Base-by-base conservation (phyloP, 441 rosid genomes). In the Biscutella laevigata region DNA sequence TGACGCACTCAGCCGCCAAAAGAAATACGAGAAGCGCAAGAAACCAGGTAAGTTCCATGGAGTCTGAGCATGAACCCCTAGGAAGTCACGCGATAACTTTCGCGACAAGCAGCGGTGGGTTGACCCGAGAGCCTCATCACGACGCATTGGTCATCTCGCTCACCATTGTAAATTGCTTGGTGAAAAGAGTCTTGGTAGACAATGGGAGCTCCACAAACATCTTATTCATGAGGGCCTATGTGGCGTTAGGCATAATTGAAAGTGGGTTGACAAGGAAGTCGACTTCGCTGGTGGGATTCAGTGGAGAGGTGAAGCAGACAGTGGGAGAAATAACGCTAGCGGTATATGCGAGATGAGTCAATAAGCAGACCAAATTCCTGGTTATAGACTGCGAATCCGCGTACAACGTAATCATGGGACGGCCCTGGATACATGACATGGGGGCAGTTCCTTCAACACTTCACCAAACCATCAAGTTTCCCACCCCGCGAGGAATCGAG, bases 21-120 rank as follows among this genome's bases (percentile, higher is more conserved):
- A 7, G 34, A 3, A 37, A 16, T 1, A 37, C 12, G 0, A 37
- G n/a, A 8, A 11, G 6, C 1, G 9, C 8, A 0, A 37, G 0
- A 4, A 0, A 0, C 1, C 15, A 0, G 2, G n/a, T 0, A 1
- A 7, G 0, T 0, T 5, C 0, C 5, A 4, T 4, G 2, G n/a
- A 2, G 4, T 10, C 7, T 1, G 41, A 4, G 0, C 12, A 0
- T 3, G 0, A 3, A 3, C 9, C 0, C n/a, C n/a, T n/a, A n/a
- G n/a, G n/a, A n/a, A n/a, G n/a, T n/a, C n/a, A n/a, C n/a, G n/a
- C n/a, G n/a, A 36, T 36, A 3, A 7, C n/a, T 1, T 36, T 36
- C 1, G 0, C 2, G 3, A 7, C 1, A 0, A 0, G 3, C 0
- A 33, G 3, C 3, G 6, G 3, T 5, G 7, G 6, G 4, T 6